phyloP scores from a whole-genome alignment of 208 protist genomes.

The Angomonas desouzai region DNA sequence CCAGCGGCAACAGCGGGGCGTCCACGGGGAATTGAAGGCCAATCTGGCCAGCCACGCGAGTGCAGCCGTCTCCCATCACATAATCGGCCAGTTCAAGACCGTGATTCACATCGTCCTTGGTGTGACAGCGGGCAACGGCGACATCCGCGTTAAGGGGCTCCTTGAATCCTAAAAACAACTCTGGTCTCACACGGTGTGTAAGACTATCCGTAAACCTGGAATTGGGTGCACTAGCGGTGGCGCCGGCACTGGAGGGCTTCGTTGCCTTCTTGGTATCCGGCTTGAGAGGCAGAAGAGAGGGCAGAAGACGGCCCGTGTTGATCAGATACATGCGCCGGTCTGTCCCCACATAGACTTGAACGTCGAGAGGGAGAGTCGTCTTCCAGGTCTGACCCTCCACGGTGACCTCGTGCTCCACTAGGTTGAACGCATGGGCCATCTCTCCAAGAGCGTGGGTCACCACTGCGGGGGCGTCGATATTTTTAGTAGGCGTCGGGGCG shows the following conservation, averaged over 20 bases:
- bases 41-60: conserved; percentile 44
- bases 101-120: conserved; percentile 20
- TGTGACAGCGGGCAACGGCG: conserved; percentile 22
- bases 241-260: background rate
- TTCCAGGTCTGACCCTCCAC: conserved; percentile 7
- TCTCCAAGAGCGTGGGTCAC: conserved; percentile 29
- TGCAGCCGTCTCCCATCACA: conserved; percentile 45
- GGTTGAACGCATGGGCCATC: conserved; percentile 26
- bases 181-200: conserved; percentile 23
- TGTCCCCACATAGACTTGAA: conserved; percentile 34
- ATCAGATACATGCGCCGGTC: conserved; percentile 76
- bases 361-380: conserved; percentile 13
- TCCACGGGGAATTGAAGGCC: conserved; percentile 50
- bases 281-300: conserved; percentile 27
- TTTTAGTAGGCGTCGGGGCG: conserved; percentile 2
- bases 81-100: conserved; percentile 28
- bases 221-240: conserved; percentile 6
- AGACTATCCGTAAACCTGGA: background rate
- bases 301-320: conserved; percentile 41
- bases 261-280: background rate
- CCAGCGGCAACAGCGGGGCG: conserved; percentile 20
- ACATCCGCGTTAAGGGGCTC: conserved; percentile 38
- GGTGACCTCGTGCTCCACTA: conserved; percentile 30
- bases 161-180: conserved; percentile 37
- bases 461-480: conserved; percentile 18